Percentiles rank a stretch among this genome's conserved stretches.
These are phyloP conservation scores for Hygrophorus pudorinus DNA, from an alignment of 768 basidiomycete species.

Conservation along the genomic window DNA sequence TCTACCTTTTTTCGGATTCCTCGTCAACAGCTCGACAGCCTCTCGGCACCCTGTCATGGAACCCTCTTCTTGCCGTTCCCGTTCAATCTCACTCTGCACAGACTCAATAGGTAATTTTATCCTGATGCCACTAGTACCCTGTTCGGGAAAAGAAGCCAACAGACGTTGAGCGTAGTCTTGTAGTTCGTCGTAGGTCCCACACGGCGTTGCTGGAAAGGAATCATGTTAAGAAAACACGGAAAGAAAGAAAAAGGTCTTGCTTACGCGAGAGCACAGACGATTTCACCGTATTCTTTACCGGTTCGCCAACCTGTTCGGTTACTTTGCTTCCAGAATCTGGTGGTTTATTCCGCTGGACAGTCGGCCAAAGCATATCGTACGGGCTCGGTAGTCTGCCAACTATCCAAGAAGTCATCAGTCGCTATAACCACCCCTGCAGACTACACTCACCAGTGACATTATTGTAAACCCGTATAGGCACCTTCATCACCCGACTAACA, in stretches of 20 bases:
- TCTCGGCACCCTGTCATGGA: slow-evolving; percentile 58
- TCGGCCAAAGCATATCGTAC: slow-evolving; percentile 83
- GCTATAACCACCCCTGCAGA: not conserved
- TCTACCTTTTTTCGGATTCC: slow-evolving; percentile 81
- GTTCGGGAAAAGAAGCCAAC: slow-evolving; percentile 34
- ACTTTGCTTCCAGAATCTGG: slow-evolving; percentile 29
- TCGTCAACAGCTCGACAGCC: slow-evolving; percentile 83
- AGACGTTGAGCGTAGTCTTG: slow-evolving; percentile 43
- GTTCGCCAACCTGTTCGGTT: slow-evolving; percentile 19
- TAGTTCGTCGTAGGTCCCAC: slow-evolving; percentile 34
- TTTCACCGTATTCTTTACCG: slow-evolving; percentile 9
- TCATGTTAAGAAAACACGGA: slow-evolving; percentile 6
- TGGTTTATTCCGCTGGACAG: slow-evolving; percentile 31
- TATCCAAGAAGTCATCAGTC: slow-evolving; percentile 13
- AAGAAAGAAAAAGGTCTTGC: not conserved
- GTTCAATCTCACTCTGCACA: slow-evolving; percentile 20
- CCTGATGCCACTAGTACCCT: slow-evolving; percentile 15
- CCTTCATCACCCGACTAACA: slow-evolving; percentile 73
- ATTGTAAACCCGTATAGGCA: slow-evolving; percentile 88
- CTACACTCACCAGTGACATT: slow-evolving; percentile 59
- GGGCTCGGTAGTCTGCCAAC: slow-evolving; percentile 47
- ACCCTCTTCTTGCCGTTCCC: slow-evolving; percentile 31
- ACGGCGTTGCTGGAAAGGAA: not conserved
- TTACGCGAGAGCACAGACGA: slow-evolving; percentile 15
- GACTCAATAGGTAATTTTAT: slow-evolving; percentile 19